phyloP scores from a whole-genome alignment of 2,329 filamentous ascomycete genomes.

The Aureobasidium subglaciale region DNA sequence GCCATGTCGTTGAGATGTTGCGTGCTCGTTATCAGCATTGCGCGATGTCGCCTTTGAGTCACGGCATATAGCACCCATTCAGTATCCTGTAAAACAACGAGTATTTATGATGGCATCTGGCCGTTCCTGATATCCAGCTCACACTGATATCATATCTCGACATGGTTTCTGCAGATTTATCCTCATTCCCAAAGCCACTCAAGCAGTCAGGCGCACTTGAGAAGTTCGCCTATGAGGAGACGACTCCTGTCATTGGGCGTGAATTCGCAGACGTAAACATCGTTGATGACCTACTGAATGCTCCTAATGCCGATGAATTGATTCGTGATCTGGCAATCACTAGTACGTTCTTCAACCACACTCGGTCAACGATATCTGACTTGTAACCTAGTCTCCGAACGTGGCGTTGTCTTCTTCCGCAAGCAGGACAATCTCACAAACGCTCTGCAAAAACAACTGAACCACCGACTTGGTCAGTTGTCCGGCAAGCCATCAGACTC shows the following conservation, averaged over 20 bases:
- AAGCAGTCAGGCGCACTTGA: conserved; percentile 18
- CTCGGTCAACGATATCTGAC: background rate
- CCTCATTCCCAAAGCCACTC: background rate
- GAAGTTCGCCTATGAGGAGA: conserved; percentile 19
- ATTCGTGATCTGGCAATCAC: conserved; percentile 21
- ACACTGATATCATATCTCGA: background rate
- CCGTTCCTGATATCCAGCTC: background rate
- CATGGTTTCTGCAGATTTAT: background rate
- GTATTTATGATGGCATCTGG: background rate
- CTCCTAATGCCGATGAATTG: conserved; percentile 18
- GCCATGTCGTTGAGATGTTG: background rate
- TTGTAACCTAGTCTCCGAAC: conserved; percentile 18
- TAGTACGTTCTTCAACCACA: conserved; percentile 3
- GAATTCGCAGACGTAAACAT: conserved; percentile 19
- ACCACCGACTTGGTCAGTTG: conserved; percentile 44
- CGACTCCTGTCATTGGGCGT: conserved; percentile 21
- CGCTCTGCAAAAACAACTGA: conserved; percentile 46
- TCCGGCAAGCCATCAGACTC: conserved; percentile 50
- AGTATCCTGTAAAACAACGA: background rate
- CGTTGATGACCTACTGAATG: conserved; percentile 20
- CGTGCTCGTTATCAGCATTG: conserved; percentile 8
- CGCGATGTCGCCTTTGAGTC: background rate
- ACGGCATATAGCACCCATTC: background rate
- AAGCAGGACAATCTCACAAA: conserved; percentile 36
- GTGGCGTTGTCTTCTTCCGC: conserved; percentile 25